These are phyloP conservation scores for Gonium pectorale DNA, from an alignment of 139 green algal genomes.

Conservation along the genomic window DNA sequence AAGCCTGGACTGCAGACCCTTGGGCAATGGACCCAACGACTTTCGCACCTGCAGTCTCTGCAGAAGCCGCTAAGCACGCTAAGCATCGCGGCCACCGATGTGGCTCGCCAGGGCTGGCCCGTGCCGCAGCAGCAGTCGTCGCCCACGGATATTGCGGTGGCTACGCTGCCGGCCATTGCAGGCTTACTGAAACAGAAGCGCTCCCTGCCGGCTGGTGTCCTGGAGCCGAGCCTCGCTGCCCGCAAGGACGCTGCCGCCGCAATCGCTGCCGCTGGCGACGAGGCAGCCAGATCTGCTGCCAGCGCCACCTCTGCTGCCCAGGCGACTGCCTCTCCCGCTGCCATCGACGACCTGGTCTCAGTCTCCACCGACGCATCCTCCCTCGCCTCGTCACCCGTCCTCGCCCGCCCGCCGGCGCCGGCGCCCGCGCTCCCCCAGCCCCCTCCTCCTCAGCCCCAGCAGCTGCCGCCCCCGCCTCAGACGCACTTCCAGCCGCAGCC, in stretches of 20 bases:
- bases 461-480: background rate
- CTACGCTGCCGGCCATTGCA: conserved; percentile 22
- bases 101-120: background rate
- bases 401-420: no score
- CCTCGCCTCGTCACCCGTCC: no score
- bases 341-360: background rate
- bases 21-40: conserved; percentile 20
- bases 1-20: conserved; percentile 7
- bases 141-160: conserved; percentile 5
- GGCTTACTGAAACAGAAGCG: conserved; percentile 19
- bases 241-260: no score
- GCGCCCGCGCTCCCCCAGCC: background rate
- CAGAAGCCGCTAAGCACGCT: conserved; percentile 17
- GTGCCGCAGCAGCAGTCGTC: background rate
- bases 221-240: no score
- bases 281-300: background rate
- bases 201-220: background rate
- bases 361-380: background rate
- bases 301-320: background rate
- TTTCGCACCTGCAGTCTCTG: conserved; percentile 24
- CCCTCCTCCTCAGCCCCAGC: background rate
- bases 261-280: background rate
- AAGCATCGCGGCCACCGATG: background rate
- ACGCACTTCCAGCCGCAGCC: background rate
- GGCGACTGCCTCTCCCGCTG: background rate